phyloP scores from a whole-genome alignment of 768 basidiomycete genomes.

The Steccherinum ochraceum region DNA sequence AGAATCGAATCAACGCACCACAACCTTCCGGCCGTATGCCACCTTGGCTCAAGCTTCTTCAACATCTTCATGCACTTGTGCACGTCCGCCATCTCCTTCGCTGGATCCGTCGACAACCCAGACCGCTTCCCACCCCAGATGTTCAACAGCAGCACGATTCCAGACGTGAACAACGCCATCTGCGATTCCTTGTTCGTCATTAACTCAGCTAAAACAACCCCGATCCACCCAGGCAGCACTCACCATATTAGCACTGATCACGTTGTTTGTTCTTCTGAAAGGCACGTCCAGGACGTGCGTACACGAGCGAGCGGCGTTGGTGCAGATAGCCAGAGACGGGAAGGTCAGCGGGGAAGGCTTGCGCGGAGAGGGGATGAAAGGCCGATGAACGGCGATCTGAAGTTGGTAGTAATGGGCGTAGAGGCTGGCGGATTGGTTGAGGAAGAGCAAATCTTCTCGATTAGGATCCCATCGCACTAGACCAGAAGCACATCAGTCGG shows the following conservation, averaged over 20 bases:
- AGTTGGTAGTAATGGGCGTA: conserved; percentile 50
- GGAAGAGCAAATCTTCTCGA: conserved; percentile 31
- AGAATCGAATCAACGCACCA: conserved; percentile 32
- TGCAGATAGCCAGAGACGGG: conserved; percentile 51
- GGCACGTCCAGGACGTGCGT: conserved; percentile 40
- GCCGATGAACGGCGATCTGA: conserved; percentile 50
- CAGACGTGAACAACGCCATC: conserved; percentile 37
- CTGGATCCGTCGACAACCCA: conserved; percentile 28
- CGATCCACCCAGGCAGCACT: conserved; percentile 3
- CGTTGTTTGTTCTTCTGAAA: conserved; percentile 20
- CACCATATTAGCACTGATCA: conserved; percentile 26
- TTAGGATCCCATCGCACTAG: conserved; percentile 40
- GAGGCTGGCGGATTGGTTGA: conserved; percentile 55
- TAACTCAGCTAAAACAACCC: too few species aligned
- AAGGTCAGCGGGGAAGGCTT: conserved; percentile 33
- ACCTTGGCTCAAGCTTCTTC: conserved; percentile 30
- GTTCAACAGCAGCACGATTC: conserved; percentile 41
- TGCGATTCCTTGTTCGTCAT: conserved; percentile 1
- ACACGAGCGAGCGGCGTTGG: conserved; percentile 44
- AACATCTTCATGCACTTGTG: conserved; percentile 40
- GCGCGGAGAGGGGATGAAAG: conserved; percentile 42
- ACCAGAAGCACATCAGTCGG: background rate
- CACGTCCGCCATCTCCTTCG: conserved; percentile 38
- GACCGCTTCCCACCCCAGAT: conserved; percentile 40
- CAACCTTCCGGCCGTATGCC: conserved; percentile 42